These are phyloP conservation scores for Xylaria multiplex DNA, from an alignment of 2,329 filamentous ascomycete species.

Conservation along the genomic window DNA sequence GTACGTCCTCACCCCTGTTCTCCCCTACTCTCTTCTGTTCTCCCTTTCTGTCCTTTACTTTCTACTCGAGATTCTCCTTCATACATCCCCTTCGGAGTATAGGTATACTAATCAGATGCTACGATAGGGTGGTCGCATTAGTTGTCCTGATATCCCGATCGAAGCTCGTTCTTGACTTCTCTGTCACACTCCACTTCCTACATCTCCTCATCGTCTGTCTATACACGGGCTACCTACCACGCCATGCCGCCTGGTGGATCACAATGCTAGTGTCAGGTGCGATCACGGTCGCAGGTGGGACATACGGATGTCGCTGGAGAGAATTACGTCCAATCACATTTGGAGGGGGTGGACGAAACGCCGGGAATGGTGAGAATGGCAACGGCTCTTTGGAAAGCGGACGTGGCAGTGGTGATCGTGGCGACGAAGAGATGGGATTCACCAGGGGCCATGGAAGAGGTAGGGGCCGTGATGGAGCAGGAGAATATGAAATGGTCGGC, in stretches of 20 bases:
- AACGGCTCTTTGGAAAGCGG: slow-evolving; percentile 38
- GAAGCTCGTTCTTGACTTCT: slow-evolving; percentile 95
- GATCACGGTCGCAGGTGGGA: slow-evolving; percentile 69
- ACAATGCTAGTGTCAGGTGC: slow-evolving; percentile 61
- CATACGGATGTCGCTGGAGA: slow-evolving; percentile 91
- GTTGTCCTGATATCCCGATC: slow-evolving; percentile 85
- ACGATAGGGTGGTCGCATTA: slow-evolving; percentile 78
- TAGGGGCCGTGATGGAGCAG: slow-evolving; percentile 63
- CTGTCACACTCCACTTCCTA: slow-evolving; percentile 85
- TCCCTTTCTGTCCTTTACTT: not conserved
- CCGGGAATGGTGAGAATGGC: slow-evolving; percentile 50
- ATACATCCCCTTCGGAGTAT: not conserved
- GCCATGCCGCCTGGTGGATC: slow-evolving; percentile 87
- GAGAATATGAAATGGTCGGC: slow-evolving; percentile 74
- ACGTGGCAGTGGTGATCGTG: slow-evolving; percentile 38
- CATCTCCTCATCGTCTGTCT: slow-evolving; percentile 81
- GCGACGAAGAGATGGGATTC: slow-evolving; percentile 61
- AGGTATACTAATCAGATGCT: not conserved
- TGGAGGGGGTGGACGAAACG: slow-evolving; percentile 65
- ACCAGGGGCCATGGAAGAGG: slow-evolving; percentile 62
- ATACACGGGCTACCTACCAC: slow-evolving; percentile 80
- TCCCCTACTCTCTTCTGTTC: not conserved
- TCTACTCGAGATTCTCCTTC: not conserved
- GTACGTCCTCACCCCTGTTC: slow-evolving; percentile 50
- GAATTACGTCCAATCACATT: slow-evolving; percentile 91